Base-by-base conservation (phyloP, 2,329 filamentous ascomycete species). In the Chrysosphaeria jannelii region DNA sequence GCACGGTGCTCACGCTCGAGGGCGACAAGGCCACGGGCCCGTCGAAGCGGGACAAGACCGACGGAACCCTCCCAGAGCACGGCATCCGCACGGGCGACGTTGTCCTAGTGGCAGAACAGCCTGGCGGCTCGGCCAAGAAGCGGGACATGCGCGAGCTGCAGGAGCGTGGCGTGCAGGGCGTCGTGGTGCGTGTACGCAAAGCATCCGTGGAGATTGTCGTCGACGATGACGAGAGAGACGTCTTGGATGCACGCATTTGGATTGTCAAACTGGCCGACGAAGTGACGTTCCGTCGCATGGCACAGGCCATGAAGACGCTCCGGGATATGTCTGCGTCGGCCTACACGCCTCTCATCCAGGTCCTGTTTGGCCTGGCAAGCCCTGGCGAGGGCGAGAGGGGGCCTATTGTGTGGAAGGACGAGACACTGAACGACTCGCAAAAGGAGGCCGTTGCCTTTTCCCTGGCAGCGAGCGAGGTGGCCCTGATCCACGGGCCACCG, bases 401-500 rank as follows among this genome's bases (percentile, higher is more conserved):
- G n/a, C n/a, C n/a, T n/a, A 39, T 68, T 6, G 46, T 57, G 20
- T 71, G 62, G 62, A 36, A 65, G 26, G 60, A 69, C 33, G 48
- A 51, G 10, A 52, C 47, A 10, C 44, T 71, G 12, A 69, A 71
- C 34, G 55, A 62, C 8, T 63, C 57, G 8, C 65, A 71, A 36
- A 67, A 64, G 33, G 58, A 66, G 27, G 64, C 64, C 10, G 62
- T 71, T 27, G 45, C 61, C n/a, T 97, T 93, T 38, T 78, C 81
- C 0, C 47, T 97, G 25, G 69, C 67, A 5, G 70, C 72, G 2
- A 55, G 54, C 25, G 78, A 91, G 36, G 57, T 93, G 14, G 74
- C 76, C 3, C 51, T 91, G 28, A 90, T 97, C 25, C 85, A 97
- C 39, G 85, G 85, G 0, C 85, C 85, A 1, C 85, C 85, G 1